Evolutionary conservation across 768 basidiomycete genomes (phyloP).

Genomic region (Podaxis rugospora): DNA sequence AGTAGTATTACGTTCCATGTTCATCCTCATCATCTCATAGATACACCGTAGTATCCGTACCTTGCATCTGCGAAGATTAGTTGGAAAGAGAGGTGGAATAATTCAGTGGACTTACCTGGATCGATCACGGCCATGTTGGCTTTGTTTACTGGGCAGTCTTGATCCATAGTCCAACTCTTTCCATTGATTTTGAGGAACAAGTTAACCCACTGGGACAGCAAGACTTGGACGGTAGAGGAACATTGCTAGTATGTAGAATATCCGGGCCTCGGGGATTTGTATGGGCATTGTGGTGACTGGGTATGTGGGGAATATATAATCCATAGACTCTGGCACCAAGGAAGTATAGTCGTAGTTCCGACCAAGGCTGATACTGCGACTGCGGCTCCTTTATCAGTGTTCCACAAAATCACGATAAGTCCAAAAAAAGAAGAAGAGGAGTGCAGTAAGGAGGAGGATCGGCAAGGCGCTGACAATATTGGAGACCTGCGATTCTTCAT

Average conservation of each 20-base stretch:
- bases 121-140: background rate
- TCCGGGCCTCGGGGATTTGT: conserved; percentile 10
- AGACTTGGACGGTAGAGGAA: background rate
- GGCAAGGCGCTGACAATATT: conserved; percentile 13
- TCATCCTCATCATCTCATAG: background rate
- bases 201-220: background rate
- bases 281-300: conserved; percentile 4
- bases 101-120: background rate
- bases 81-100: background rate
- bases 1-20: background rate
- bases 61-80: background rate
- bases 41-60: background rate
- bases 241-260: background rate
- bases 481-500: conserved; percentile 14
- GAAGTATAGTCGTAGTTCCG: conserved; percentile 11
- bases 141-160: background rate
- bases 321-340: conserved; percentile 10
- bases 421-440: conserved; percentile 18
- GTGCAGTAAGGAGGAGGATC: conserved; percentile 12
- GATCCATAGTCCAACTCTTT: background rate
- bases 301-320: background rate
- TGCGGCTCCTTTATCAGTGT: conserved; percentile 7
- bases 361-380: conserved; percentile 1
- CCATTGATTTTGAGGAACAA: conserved; percentile 1
- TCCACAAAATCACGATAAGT: conserved; percentile 14